Evolutionary conservation across 805 yeast genomes (phyloP).

Genomic region (Wickerhamiella australiensis): DNA sequence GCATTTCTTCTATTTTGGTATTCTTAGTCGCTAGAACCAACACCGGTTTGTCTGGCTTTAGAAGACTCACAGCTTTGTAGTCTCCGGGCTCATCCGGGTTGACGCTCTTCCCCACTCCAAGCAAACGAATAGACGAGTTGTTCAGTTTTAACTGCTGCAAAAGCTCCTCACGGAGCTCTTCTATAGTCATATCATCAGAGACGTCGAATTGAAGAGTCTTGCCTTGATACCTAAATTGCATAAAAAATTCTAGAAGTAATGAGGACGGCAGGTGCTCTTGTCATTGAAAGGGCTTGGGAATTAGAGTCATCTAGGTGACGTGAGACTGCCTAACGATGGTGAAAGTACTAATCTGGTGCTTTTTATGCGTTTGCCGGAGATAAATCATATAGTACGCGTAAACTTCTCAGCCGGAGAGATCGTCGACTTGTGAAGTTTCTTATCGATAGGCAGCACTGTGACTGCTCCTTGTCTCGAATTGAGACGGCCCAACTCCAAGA

Average conservation of each 20-base stretch:
- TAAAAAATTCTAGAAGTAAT: neutral
- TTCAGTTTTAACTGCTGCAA: neutral
- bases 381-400: no score
- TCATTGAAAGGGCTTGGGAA: no score
- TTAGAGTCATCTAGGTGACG: no score
- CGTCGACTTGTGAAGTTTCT: no score
- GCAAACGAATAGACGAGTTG: neutral
- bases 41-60: neutral
- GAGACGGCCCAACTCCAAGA: no score
- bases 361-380: no score
- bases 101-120: constrained; percentile 10
- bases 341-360: no score
- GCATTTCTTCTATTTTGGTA: constrained; percentile 21
- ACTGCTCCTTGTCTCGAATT: no score
- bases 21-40: constrained; percentile 27
- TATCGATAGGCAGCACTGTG: no score
- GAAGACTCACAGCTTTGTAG: neutral
- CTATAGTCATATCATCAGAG: neutral
- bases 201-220: neutral
- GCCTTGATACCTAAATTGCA: constrained; percentile 8
- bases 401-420: no score
- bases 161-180: neutral
- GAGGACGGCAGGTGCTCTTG: no score
- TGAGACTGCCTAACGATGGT: no score
- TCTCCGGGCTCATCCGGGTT: neutral